These are phyloP conservation scores for Leavenworthia alabamica DNA, from an alignment of 345 rosid genomes.

Conservation along the genomic window DNA sequence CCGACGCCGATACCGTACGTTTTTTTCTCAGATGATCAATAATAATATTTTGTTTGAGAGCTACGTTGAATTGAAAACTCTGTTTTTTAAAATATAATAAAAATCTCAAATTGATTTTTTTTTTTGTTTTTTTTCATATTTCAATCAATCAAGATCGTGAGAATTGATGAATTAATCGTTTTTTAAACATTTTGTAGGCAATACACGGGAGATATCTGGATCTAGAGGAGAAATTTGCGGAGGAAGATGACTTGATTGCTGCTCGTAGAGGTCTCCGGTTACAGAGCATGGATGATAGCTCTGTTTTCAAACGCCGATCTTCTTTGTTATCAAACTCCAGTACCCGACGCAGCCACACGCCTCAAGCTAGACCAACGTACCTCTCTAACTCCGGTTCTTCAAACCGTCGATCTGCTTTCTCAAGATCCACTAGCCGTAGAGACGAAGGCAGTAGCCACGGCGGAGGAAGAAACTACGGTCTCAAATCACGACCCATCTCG, in stretches of 20 bases:
- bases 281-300: conserved; percentile 41
- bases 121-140: too few relatives aligned
- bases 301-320: conserved; percentile 32
- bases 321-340: conserved; percentile 29
- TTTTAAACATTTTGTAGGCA: conserved; percentile 11
- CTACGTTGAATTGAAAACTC: too few relatives aligned
- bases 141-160: not conserved
- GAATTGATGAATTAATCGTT: not conserved
- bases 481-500: conserved; percentile 27
- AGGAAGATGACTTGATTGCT: conserved; percentile 28
- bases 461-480: conserved; percentile 14
- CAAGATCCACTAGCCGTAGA: conserved; percentile 30
- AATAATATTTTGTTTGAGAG: too few relatives aligned
- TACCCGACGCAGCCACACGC: conserved; percentile 44
- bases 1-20: conserved; percentile 29
- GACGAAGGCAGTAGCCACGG: conserved; percentile 28
- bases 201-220: conserved; percentile 11
- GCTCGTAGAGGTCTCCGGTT: conserved; percentile 28
- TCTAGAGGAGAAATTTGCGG: conserved; percentile 27
- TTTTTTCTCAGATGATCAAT: not conserved
- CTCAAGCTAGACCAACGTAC: conserved; percentile 39
- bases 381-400: conserved; percentile 31
- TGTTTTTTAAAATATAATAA: too few relatives aligned
- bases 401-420: conserved; percentile 14
- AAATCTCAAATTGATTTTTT: too few relatives aligned